These are phyloP conservation scores for Mycena citricolor DNA, from an alignment of 1,284 basidiomycete genomes.

Conservation along the genomic window DNA sequence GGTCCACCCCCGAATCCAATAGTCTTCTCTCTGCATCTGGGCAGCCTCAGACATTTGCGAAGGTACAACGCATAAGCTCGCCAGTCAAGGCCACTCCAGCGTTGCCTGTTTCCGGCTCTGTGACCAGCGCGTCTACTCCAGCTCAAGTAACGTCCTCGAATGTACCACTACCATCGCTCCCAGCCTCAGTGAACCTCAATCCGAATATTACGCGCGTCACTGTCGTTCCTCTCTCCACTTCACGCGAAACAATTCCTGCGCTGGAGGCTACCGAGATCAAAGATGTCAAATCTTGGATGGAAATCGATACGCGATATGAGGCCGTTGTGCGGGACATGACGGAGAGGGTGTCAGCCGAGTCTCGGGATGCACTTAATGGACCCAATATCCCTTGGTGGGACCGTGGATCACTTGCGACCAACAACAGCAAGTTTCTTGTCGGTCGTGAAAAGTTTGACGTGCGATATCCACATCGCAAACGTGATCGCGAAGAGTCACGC, in stretches of 20 bases:
- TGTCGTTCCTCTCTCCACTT: conserved; percentile 57
- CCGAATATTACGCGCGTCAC: conserved; percentile 64
- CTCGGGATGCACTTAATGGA: conserved; percentile 34
- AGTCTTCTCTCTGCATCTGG: conserved; percentile 15
- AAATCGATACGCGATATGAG: conserved; percentile 51
- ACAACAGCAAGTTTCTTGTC: conserved; percentile 40
- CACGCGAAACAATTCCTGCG: conserved; percentile 53
- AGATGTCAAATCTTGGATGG: conserved; percentile 45
- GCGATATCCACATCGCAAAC: conserved; percentile 51
- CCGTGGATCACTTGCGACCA: conserved; percentile 28
- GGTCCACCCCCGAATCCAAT: conserved; percentile 14
- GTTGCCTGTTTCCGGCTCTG: no score
- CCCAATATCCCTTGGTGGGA: conserved; percentile 32
- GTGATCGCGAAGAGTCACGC: conserved; percentile 40
- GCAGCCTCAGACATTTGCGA: conserved; percentile 8
- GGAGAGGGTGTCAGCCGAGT: conserved; percentile 44
- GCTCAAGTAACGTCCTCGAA: background rate
- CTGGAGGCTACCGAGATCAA: conserved; percentile 44
- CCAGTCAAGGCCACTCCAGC: no score
- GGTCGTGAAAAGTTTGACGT: conserved; percentile 62
- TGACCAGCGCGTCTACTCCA: conserved; percentile 6
- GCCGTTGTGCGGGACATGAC: conserved; percentile 42
- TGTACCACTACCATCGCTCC: conserved; percentile 32
- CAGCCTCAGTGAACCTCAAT: conserved; percentile 48
- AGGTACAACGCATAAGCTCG: no score